Evolutionary conservation across 345 rosid genomes (phyloP).

Genomic region (Aquilaria sinensis): DNA sequence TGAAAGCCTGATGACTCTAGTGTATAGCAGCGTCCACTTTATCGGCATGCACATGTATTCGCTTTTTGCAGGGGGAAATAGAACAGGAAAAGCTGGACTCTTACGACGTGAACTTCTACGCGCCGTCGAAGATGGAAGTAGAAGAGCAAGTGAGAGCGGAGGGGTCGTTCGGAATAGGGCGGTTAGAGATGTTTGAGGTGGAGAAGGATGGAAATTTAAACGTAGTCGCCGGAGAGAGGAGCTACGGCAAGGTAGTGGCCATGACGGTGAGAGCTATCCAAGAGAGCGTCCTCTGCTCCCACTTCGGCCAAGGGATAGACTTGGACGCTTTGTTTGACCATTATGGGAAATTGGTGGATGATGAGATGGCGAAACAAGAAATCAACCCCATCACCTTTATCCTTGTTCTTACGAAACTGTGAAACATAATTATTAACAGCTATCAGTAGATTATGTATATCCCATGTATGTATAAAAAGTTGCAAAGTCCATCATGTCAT

Average conservation of each 20-base stretch:
- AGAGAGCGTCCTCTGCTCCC: conserved; percentile 60
- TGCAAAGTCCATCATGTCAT: too few species aligned
- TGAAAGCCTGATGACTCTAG: too few species aligned
- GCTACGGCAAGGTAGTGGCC: conserved; percentile 62
- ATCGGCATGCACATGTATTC: too few species aligned
- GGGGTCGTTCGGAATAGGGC: conserved; percentile 47
- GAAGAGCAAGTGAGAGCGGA: conserved; percentile 52
- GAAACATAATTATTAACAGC: too few species aligned
- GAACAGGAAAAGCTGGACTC: conserved; percentile 63
- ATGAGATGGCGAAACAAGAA: conserved; percentile 51
- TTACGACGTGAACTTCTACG: conserved; percentile 70
- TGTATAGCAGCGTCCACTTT: too few species aligned
- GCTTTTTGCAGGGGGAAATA: conserved; percentile 45
- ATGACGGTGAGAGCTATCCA: conserved; percentile 81
- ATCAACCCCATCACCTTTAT: conserved; percentile 57
- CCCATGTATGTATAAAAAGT: too few species aligned
- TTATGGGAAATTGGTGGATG: conserved; percentile 49
- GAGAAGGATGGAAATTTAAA: conserved; percentile 10
- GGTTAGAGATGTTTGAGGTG: conserved; percentile 46
- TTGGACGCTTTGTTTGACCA: conserved; percentile 54
- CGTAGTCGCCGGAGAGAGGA: conserved; percentile 14
- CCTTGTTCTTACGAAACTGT: conserved; percentile 45
- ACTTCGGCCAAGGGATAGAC: conserved; percentile 58
- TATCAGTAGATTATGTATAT: too few species aligned
- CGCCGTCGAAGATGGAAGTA: conserved; percentile 62